These are phyloP conservation scores for Odontarrhena argentea DNA, from an alignment of 345 rosid genomes.

Conservation along the genomic window DNA sequence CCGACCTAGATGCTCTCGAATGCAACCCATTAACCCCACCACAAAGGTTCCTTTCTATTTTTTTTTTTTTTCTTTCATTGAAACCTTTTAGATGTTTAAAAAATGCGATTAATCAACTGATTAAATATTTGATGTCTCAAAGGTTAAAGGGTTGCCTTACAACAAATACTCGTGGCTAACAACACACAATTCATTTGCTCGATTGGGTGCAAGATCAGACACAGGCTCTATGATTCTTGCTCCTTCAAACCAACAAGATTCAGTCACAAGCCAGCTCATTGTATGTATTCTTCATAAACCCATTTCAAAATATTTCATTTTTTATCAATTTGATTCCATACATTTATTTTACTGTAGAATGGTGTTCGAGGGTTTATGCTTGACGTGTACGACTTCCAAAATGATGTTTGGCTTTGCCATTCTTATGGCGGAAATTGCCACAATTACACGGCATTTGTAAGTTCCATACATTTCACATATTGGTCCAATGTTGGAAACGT, in stretches of 20 bases:
- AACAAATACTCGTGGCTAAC: slow-evolving; percentile 93
- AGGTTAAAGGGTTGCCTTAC: slow-evolving; percentile 69
- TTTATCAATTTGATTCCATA: neutral
- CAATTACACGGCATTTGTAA: slow-evolving; percentile 79
- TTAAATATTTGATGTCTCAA: neutral
- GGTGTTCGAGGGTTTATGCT: slow-evolving; percentile 94
- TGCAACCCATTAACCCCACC: slow-evolving; percentile 61
- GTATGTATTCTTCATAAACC: slow-evolving; percentile 45
- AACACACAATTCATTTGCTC: slow-evolving; percentile 86
- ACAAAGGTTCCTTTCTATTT: slow-evolving; percentile 46
- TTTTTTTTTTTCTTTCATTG: neutral
- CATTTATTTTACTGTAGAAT: slow-evolving; percentile 52
- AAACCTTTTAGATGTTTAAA: neutral
- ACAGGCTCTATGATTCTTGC: slow-evolving; percentile 59
- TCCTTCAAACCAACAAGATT: slow-evolving; percentile 81
- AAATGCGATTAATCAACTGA: neutral
- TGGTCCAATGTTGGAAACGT: neutral
- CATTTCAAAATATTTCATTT: slow-evolving; percentile 3
- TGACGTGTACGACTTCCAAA: slow-evolving; percentile 81
- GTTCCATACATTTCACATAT: slow-evolving; percentile 33
- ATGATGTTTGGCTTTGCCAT: slow-evolving; percentile 88
- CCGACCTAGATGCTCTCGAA: slow-evolving; percentile 73
- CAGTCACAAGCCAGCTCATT: slow-evolving; percentile 72
- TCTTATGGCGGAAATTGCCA: slow-evolving; percentile 68
- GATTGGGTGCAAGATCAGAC: slow-evolving; percentile 52